Percentiles rank a stretch among this genome's conserved stretches.
Evolutionary conservation across 805 yeast species (phyloP).

Genomic region (Wickerhamiella dianesei): DNA sequence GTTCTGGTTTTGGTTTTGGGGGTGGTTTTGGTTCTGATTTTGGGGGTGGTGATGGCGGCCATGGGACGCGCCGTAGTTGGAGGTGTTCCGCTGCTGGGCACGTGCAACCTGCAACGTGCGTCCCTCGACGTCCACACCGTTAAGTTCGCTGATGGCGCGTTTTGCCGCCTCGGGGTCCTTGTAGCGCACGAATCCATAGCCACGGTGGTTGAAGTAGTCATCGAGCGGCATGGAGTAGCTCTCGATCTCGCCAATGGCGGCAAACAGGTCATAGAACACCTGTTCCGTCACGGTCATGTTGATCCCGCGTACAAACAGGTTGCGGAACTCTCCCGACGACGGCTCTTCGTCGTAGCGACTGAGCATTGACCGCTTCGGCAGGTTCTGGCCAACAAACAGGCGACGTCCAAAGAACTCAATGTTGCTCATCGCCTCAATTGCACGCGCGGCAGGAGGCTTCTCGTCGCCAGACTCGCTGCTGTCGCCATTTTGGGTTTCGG

Average conservation of each 20-base stretch:
- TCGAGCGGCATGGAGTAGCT: conserved; percentile 40
- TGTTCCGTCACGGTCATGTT: conserved; percentile 30
- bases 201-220: conserved; percentile 28
- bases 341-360: conserved; percentile 29
- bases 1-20: background rate
- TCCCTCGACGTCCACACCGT: conserved; percentile 30
- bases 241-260: conserved; percentile 35
- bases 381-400: conserved; percentile 45
- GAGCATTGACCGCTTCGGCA: conserved; percentile 49
- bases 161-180: conserved; percentile 30
- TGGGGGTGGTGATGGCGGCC: background rate
- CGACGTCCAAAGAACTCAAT: conserved; percentile 19
- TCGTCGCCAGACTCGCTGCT: background rate
- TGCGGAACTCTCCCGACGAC: conserved; percentile 36
- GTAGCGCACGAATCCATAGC: conserved; percentile 45
- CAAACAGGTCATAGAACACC: conserved; percentile 33
- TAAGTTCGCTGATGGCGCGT: conserved; percentile 37
- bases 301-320: conserved; percentile 41
- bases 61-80: conserved; percentile 3
- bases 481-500: background rate
- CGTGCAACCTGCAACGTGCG: conserved; percentile 29
- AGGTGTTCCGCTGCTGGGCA: conserved; percentile 27
- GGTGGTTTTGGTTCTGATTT: background rate
- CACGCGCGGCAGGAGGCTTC: conserved; percentile 1
- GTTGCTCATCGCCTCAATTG: conserved; percentile 18